Evolutionary conservation across 2,329 filamentous ascomycete species (phyloP).

Genomic region (Neopestalotiopsis rosae): DNA sequence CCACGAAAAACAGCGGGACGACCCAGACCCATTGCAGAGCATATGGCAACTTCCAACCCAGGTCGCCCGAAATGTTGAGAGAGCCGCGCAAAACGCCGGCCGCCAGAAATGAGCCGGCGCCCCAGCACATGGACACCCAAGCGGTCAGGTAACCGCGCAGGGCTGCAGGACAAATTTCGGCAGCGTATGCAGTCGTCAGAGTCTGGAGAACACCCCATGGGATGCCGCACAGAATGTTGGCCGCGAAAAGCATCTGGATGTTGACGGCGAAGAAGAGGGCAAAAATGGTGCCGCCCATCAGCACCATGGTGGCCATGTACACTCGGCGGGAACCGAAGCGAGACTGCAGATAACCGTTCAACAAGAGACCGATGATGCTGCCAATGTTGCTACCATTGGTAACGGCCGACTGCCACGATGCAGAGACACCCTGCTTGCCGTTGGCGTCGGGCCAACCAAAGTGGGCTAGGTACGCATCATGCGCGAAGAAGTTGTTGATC

Average conservation of each 20-base stretch:
- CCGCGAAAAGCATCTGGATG: slow-evolving; percentile 61
- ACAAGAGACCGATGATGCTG: slow-evolving; percentile 46
- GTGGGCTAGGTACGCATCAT: slow-evolving; percentile 32
- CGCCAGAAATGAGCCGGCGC: slow-evolving; percentile 73
- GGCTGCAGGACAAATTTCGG: slow-evolving; percentile 75
- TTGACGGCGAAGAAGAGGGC: slow-evolving; percentile 70
- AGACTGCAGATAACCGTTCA: slow-evolving; percentile 47
- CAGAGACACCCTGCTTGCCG: slow-evolving; percentile 46
- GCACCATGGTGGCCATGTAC: slow-evolving; percentile 61
- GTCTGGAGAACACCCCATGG: slow-evolving; percentile 67
- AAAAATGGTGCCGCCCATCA: slow-evolving; percentile 62
- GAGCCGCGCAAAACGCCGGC: slow-evolving; percentile 69
- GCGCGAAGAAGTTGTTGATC: slow-evolving; percentile 45
- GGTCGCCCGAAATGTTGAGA: not conserved
- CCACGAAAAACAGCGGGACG: slow-evolving; percentile 67
- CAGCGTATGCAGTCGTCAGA: slow-evolving; percentile 69
- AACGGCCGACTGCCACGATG: slow-evolving; percentile 50
- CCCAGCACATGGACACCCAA: slow-evolving; percentile 81
- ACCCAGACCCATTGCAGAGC: slow-evolving; percentile 83
- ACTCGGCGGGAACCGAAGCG: slow-evolving; percentile 69
- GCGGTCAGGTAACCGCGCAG: slow-evolving; percentile 72
- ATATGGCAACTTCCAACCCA: slow-evolving; percentile 54
- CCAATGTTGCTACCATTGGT: slow-evolving; percentile 46
- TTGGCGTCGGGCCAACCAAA: slow-evolving; percentile 41
- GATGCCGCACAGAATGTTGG: slow-evolving; percentile 68